Evolutionary conservation across 208 protist genomes (phyloP).

Genomic region (Leishmania tarentolae): DNA sequence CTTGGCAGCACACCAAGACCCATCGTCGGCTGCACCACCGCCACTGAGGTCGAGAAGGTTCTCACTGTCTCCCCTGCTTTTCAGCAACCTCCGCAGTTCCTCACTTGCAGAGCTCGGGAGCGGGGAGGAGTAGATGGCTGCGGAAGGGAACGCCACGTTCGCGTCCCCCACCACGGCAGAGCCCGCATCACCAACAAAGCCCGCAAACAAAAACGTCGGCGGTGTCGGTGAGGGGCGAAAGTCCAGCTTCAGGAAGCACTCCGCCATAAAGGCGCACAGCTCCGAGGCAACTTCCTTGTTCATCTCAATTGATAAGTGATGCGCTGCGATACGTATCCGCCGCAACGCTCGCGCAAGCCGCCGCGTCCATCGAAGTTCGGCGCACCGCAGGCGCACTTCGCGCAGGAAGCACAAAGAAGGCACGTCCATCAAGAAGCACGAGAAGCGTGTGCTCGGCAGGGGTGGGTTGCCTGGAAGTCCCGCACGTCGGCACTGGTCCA

Average conservation of each 20-base stretch:
- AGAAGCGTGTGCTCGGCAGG: slow-evolving; percentile 39
- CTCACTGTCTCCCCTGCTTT: not conserved
- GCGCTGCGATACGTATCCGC: slow-evolving; percentile 1
- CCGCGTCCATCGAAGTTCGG: not conserved
- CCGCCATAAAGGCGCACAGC: slow-evolving; percentile 17
- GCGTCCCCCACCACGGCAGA: not conserved
- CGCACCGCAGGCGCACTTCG: slow-evolving; percentile 46
- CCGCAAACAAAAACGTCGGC: slow-evolving; percentile 11
- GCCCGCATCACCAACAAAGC: slow-evolving; percentile 17
- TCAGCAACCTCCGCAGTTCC: not conserved
- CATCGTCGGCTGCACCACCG: too few relatives aligned
- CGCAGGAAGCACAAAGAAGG: slow-evolving; percentile 45
- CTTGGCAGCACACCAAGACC: not conserved
- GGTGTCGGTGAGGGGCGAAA: slow-evolving; percentile 13
- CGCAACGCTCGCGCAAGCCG: slow-evolving; percentile 7
- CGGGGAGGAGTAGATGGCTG: slow-evolving; percentile 1
- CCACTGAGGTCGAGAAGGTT: not conserved
- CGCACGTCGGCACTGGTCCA: slow-evolving; percentile 30
- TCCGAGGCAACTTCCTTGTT: not conserved
- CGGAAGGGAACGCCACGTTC: not conserved
- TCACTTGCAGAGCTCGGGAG: not conserved
- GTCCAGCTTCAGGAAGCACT: slow-evolving; percentile 1
- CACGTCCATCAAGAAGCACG: slow-evolving; percentile 46
- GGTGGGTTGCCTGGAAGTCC: slow-evolving; percentile 27
- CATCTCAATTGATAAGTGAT: not conserved